A percentile compares a stretch with the other conserved stretches of the same genome.
phyloP scores from a whole-genome alignment of 1,284 basidiomycete species.

The Leccinum variabile region DNA sequence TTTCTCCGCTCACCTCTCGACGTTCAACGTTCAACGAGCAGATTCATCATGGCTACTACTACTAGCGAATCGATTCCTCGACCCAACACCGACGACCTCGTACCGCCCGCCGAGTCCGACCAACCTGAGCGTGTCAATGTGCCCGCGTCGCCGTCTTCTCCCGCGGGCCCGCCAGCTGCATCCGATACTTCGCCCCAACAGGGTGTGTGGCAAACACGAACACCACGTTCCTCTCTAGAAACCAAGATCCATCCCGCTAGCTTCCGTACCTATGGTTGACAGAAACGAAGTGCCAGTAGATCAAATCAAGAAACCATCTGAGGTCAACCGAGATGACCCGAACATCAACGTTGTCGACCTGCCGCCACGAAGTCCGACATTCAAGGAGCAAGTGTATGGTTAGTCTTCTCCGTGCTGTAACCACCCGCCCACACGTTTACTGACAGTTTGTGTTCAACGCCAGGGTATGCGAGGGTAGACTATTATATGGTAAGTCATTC shows the following conservation, averaged over 20 bases:
- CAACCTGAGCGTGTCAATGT: not conserved
- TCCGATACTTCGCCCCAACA: slow-evolving; percentile 36
- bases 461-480: slow-evolving; percentile 37
- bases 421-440: not conserved
- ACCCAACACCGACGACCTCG: not conserved
- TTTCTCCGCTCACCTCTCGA: no score
- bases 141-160: slow-evolving; percentile 25
- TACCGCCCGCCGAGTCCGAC: slow-evolving; percentile 4
- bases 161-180: slow-evolving; percentile 28
- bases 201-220: slow-evolving; percentile 19
- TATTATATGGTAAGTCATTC: no score
- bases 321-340: slow-evolving; percentile 31
- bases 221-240: not conserved
- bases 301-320: slow-evolving; percentile 28
- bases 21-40: not conserved
- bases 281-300: slow-evolving; percentile 35
- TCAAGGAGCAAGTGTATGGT: slow-evolving; percentile 53
- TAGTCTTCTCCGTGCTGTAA: slow-evolving; percentile 14
- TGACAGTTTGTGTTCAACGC: slow-evolving; percentile 4
- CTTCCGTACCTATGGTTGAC: slow-evolving; percentile 36
- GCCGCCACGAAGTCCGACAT: slow-evolving; percentile 37
- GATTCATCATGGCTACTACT: slow-evolving; percentile 1
- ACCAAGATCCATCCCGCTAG: slow-evolving; percentile 22
- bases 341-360: slow-evolving; percentile 28
- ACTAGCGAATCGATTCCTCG: slow-evolving; percentile 3